Conservation (phyloP, 2,329 filamentous ascomycete genomes). For the Coniochaeta pulveracea region DNA sequence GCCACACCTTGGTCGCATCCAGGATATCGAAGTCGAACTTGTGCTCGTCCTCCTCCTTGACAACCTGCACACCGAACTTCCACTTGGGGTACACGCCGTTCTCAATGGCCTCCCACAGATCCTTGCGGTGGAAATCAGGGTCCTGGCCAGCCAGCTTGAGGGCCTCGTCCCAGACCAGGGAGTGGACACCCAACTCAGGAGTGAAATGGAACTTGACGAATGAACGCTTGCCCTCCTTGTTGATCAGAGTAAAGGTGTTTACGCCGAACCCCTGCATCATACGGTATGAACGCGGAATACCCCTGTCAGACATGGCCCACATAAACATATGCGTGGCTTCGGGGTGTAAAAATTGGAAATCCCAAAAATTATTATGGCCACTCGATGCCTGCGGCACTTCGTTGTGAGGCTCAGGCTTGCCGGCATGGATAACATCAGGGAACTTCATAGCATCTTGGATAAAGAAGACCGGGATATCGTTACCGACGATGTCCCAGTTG, state of each 20-base stretch:
- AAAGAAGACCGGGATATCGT: slow-evolving; percentile 67
- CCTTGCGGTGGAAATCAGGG: slow-evolving; percentile 16
- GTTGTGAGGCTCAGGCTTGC: slow-evolving; percentile 59
- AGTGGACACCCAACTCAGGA: slow-evolving; percentile 49
- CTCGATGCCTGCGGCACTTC: slow-evolving; percentile 61
- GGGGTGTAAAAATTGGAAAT: slow-evolving; percentile 55
- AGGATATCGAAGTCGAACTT: slow-evolving; percentile 80
- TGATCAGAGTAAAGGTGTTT: slow-evolving; percentile 63
- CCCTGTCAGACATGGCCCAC: slow-evolving; percentile 68
- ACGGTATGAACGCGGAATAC: slow-evolving; percentile 62
- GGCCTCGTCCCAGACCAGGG: slow-evolving; percentile 16
- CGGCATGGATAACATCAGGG: slow-evolving; percentile 51
- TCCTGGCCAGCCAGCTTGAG: slow-evolving; percentile 15
- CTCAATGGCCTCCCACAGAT: slow-evolving; percentile 15
- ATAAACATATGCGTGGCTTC: slow-evolving; percentile 71
- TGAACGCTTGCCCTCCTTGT: slow-evolving; percentile 54
- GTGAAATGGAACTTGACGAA: slow-evolving; percentile 75
- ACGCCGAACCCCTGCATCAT: slow-evolving; percentile 86
- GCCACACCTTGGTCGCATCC: slow-evolving; percentile 80
- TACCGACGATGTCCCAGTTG: slow-evolving; percentile 65
- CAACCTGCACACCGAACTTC: slow-evolving; percentile 55
- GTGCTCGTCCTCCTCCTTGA: slow-evolving; percentile 59
- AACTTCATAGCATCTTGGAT: slow-evolving; percentile 69
- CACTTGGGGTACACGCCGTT: slow-evolving; percentile 15
- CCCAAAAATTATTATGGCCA: slow-evolving; percentile 70